phyloP scores from a whole-genome alignment of 148 eudicot species.

The Selenicereus undatus region DNA sequence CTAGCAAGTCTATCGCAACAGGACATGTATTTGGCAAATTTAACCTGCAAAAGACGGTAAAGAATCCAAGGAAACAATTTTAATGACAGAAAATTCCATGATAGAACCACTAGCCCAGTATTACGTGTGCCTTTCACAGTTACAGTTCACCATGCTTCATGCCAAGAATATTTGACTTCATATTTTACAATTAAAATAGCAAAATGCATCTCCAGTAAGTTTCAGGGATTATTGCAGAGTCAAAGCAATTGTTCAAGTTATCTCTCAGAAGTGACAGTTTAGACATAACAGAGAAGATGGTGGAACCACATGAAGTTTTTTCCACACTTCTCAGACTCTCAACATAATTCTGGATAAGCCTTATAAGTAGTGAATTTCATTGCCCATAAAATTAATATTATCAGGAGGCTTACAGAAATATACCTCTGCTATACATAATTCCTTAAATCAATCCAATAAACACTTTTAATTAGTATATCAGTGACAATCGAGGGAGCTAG shows the following conservation, averaged over 20 bases:
- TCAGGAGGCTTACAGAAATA: neutral
- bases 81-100: neutral
- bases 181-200: neutral
- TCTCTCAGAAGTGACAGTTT: too few species aligned
- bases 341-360: too few species aligned
- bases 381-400: neutral
- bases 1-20: conserved; percentile 61
- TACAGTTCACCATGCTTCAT: neutral
- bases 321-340: too few species aligned
- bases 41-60: conserved; percentile 40
- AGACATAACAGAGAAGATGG: too few species aligned
- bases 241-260: too few species aligned
- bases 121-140: neutral
- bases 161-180: neutral
- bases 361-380: too few species aligned
- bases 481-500: neutral
- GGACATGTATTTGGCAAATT: conserved; percentile 80
- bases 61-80: conserved; percentile 4
- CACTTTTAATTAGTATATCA: neutral
- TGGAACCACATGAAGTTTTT: too few species aligned
- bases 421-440: too few species aligned
- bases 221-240: neutral
- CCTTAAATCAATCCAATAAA: neutral
- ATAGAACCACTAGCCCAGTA: conserved; percentile 2
- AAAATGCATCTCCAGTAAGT: neutral